Evolutionary conservation across 2,329 filamentous ascomycete species (phyloP), one percentile per base, ranked within the genome.

Genomic region (Aspergillus melleus): DNA sequence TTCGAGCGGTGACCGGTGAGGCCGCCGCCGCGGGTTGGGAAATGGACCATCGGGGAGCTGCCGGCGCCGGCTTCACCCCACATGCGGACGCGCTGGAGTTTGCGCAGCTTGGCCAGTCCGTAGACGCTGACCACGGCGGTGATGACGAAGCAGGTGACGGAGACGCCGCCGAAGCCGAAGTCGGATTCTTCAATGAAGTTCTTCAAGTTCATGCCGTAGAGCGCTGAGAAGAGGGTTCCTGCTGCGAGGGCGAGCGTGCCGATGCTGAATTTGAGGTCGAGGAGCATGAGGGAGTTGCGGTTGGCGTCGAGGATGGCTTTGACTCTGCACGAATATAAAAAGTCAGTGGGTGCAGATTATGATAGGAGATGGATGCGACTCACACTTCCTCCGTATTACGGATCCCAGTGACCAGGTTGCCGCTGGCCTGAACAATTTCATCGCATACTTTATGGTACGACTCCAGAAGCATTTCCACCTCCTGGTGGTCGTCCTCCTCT

Each of bases 161-260:
- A 91, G 61, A 99, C 88, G 56, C 86, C 86, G 51, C 83, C 84
- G 74, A 99, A 98, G 11, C 94, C 95, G 76, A 91, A 85, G 76
- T 91, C 86, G 1, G 90, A 93, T 74, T 98, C 94, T 80, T 99
- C 95, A 69, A 98, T 92, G 76, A 97, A 98, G 78, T 98, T 98
- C 74, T 97, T 96, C 65, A 99, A 81, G 80, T 99, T 99, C 93
- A 98, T 98, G 68, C 95, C 95, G 83, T 98, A 99, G n/a, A 99
- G 87, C n/a, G 93, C 93, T 9, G 95, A 96, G 69, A 97, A 85
- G 73, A 98, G 96, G 53, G 95, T 97, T 57, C 95, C 95, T 73
- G 93, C 92, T 57, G 92, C 94, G 52, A 98, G 87, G n/a, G 93
- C 92, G 4, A 99, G 86, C 1, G 95, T 98, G 59, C 92, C 91